These are phyloP conservation scores for Sporisorium reilianum DNA, from an alignment of 1,284 basidiomycete species.

Conservation along the genomic window DNA sequence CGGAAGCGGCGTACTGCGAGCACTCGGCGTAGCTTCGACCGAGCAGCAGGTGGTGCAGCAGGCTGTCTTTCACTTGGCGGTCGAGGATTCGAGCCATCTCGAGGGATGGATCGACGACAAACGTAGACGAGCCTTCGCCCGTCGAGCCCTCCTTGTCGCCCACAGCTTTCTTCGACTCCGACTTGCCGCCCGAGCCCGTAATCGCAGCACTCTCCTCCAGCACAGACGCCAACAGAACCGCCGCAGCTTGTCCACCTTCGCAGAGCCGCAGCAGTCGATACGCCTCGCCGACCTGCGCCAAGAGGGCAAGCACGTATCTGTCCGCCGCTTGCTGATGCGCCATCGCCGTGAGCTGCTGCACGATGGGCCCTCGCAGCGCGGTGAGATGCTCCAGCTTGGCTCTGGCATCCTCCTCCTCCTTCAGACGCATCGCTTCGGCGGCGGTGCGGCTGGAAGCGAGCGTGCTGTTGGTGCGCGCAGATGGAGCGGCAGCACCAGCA, in stretches of 20 bases:
- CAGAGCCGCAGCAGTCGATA: slow-evolving; percentile 57
- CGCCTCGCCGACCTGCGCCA: slow-evolving; percentile 56
- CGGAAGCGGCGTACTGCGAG: slow-evolving; percentile 59
- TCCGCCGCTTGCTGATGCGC: slow-evolving; percentile 47
- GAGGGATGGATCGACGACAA: not conserved
- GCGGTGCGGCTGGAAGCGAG: slow-evolving; percentile 33
- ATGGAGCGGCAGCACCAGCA: slow-evolving; percentile 6
- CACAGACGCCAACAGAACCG: slow-evolving; percentile 24
- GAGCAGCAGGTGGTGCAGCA: slow-evolving; percentile 53
- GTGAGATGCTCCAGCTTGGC: slow-evolving; percentile 26
- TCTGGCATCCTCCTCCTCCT: slow-evolving; percentile 28
- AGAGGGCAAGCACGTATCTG: slow-evolving; percentile 34
- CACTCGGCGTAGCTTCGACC: slow-evolving; percentile 61
- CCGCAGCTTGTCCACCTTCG: slow-evolving; percentile 47
- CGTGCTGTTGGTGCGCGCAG: slow-evolving; percentile 22
- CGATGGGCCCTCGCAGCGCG: slow-evolving; percentile 20
- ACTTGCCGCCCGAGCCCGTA: not conserved
- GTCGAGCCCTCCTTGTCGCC: not conserved
- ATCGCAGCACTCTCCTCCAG: not conserved
- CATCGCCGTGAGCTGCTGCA: slow-evolving; percentile 26
- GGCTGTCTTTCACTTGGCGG: slow-evolving; percentile 35
- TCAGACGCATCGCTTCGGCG: slow-evolving; percentile 39
- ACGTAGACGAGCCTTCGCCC: not conserved
- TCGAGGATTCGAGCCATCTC: slow-evolving; percentile 21
- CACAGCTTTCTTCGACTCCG: not conserved